Conservation (phyloP, 2,329 filamentous ascomycete species). For the Tolypocladium cylindrosporum region DNA sequence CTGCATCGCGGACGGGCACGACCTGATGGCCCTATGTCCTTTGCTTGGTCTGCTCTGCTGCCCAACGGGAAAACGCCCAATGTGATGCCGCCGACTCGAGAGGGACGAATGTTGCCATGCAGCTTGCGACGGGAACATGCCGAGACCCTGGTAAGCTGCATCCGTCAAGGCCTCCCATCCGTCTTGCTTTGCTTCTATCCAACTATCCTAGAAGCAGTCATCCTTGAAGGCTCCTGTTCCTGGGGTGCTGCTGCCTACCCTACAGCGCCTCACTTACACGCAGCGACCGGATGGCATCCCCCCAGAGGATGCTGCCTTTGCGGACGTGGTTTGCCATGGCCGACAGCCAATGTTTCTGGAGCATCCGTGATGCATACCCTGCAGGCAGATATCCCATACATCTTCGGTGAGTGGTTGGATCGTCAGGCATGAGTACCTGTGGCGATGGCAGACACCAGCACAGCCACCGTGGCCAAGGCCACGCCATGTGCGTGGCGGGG, state of each 20-base stretch:
- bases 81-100: not conserved
- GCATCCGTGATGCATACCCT: not conserved
- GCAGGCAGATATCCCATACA: not conserved
- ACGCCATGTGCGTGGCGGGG: not conserved
- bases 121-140: not conserved
- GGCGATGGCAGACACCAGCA: not conserved
- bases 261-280: not conserved
- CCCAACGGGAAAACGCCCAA: not conserved
- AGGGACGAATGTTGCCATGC: not conserved
- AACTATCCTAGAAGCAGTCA: not conserved
- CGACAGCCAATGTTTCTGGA: not conserved
- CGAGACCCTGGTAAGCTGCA: not conserved
- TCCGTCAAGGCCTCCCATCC: not conserved
- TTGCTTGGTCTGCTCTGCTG: not conserved
- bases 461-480: not conserved
- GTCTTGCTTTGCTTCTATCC: not conserved
- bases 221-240: too few species aligned
- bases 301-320: not conserved
- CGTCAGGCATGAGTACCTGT: not conserved
- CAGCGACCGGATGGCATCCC: not conserved
- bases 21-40: too few species aligned
- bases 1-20: not conserved
- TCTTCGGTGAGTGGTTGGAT: not conserved
- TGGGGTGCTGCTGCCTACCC: not conserved
- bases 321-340: not conserved